Evolutionary conservation across 2,329 filamentous ascomycete species (phyloP).

Genomic region (Alternaria burnsii): DNA sequence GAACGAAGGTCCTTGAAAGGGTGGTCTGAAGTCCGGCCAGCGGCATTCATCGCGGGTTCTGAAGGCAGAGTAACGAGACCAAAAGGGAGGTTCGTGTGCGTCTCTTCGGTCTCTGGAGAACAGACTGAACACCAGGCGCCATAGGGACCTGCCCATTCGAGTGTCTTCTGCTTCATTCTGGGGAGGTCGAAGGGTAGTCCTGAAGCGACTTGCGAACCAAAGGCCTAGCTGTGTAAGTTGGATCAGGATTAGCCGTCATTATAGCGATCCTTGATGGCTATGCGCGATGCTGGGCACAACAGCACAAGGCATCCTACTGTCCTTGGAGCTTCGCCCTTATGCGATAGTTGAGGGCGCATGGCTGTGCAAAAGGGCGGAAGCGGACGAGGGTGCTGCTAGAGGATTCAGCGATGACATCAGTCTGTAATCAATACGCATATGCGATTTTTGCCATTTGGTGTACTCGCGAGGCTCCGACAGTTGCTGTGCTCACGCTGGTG

Average conservation of each 20-base stretch:
- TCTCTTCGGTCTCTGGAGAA: neutral
- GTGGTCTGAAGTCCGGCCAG: conserved; percentile 8
- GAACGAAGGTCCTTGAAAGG: conserved; percentile 8
- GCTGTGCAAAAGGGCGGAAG: conserved; percentile 10
- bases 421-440: neutral
- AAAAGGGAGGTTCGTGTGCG: neutral
- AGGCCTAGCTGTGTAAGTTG: neutral
- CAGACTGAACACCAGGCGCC: neutral
- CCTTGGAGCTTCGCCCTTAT: neutral
- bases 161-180: neutral
- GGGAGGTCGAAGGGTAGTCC: neutral
- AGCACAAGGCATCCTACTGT: neutral
- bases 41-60: conserved; percentile 9
- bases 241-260: neutral
- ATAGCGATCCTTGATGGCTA: neutral
- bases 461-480: neutral
- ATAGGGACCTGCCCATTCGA: neutral
- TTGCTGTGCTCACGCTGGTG: neutral
- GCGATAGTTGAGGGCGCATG: conserved; percentile 2
- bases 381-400: neutral
- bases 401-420: neutral
- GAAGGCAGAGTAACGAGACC: conserved; percentile 1
- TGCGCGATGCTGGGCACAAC: neutral
- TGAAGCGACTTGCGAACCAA: neutral
- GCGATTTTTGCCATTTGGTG: neutral